A percentile compares a stretch with the other conserved stretches of the same genome.
phyloP scores from a whole-genome alignment of 2,329 filamentous ascomycete genomes.

The Cordyceps tenuipes region DNA sequence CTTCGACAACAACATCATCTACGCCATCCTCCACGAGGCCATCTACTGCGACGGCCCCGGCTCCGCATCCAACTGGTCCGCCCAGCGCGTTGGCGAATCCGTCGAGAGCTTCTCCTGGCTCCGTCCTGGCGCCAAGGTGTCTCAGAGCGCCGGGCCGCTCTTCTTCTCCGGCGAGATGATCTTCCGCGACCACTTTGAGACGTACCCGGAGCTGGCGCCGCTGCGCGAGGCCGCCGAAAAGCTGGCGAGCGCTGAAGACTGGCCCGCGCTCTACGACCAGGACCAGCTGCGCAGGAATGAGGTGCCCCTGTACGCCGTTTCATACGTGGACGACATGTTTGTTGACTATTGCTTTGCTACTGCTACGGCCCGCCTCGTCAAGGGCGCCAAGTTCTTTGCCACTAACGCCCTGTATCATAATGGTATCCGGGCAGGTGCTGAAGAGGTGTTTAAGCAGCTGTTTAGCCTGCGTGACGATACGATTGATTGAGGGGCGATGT shows the following conservation, averaged over 20 bases:
- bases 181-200: conserved; percentile 76
- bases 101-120: conserved; percentile 46
- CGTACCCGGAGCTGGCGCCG: conserved; percentile 65
- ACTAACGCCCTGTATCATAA: conserved; percentile 87
- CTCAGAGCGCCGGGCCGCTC: conserved; percentile 39
- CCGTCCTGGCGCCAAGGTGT: conserved; percentile 20
- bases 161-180: conserved; percentile 93
- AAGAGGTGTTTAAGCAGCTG: conserved; percentile 68
- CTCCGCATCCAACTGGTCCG: conserved; percentile 65
- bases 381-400: conserved; percentile 69
- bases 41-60: conserved; percentile 69
- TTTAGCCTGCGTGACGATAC: conserved; percentile 67
- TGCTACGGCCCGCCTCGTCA: conserved; percentile 67
- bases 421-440: conserved; percentile 62
- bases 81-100: conserved; percentile 50
- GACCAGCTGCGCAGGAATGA: conserved; percentile 65
- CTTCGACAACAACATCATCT: conserved; percentile 73
- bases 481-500: conserved; percentile 37
- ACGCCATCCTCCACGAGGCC: conserved; percentile 78
- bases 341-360: conserved; percentile 69
- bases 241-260: conserved; percentile 59
- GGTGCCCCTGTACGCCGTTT: conserved; percentile 79
- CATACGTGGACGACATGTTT: conserved; percentile 85
- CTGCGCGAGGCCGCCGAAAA: conserved; percentile 61
- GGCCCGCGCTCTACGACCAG: conserved; percentile 70